phyloP scores from a whole-genome alignment of 2,329 filamentous ascomycete species.

The Stemphylium vesicarium region DNA sequence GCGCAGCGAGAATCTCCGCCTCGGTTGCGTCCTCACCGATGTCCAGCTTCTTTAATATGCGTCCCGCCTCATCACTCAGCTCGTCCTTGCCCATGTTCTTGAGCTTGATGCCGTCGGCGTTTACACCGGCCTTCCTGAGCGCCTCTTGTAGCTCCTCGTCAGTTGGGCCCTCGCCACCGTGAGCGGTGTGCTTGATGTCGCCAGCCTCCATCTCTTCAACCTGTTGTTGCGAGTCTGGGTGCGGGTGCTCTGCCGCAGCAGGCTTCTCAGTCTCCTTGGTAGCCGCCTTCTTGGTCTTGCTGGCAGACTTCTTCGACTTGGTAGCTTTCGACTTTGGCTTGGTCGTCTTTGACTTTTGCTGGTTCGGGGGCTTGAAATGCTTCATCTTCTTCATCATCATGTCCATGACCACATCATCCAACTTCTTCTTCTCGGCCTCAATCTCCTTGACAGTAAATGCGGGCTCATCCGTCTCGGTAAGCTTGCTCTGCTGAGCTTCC shows the following conservation, averaged over 20 bases:
- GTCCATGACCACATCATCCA: conserved; percentile 73
- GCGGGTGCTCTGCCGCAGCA: conserved; percentile 11
- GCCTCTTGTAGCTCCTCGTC: conserved; percentile 42
- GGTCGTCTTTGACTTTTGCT: conserved; percentile 46
- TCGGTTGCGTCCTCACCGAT: conserved; percentile 40
- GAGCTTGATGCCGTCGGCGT: conserved; percentile 35
- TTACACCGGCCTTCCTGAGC: conserved; percentile 40
- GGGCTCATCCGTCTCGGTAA: conserved; percentile 70
- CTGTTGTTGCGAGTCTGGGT: too few relatives aligned
- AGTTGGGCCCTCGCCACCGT: conserved; percentile 23
- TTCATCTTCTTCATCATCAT: conserved; percentile 67
- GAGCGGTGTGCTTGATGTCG: too few relatives aligned
- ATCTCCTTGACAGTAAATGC: conserved; percentile 73
- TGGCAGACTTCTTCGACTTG: conserved; percentile 36
- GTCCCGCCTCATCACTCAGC: conserved; percentile 27
- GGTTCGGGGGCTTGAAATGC: conserved; percentile 51
- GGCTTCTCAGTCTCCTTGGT: conserved; percentile 34
- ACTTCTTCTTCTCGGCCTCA: conserved; percentile 69
- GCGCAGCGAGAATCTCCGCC: conserved; percentile 56
- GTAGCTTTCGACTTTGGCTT: conserved; percentile 25
- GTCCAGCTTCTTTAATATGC: conserved; percentile 33
- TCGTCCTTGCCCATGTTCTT: conserved; percentile 29
- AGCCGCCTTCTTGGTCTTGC: conserved; percentile 29
- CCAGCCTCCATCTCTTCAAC: too few relatives aligned
- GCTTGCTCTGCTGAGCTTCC: conserved; percentile 64